phyloP scores from a whole-genome alignment of 768 basidiomycete genomes.

The Termitomyces sp. region DNA sequence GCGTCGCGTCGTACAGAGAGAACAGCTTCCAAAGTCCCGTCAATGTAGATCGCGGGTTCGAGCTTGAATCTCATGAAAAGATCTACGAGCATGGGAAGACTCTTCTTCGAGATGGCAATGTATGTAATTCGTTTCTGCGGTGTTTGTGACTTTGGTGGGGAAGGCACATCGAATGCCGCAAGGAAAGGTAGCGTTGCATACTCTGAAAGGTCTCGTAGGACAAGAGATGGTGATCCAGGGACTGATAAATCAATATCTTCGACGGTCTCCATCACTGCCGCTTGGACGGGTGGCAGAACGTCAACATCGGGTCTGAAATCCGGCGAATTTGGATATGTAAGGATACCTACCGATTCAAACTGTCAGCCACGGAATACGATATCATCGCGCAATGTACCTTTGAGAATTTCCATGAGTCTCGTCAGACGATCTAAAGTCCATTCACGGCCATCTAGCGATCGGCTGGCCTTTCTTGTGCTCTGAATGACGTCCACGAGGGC shows the following conservation, averaged over 20 bases:
- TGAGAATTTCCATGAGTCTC: constrained; percentile 74
- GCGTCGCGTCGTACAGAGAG: constrained; percentile 55
- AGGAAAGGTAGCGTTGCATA: constrained; percentile 86
- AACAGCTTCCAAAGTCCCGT: constrained; percentile 84
- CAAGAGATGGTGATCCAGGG: constrained; percentile 61
- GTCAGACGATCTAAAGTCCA: constrained; percentile 66
- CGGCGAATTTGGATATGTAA: constrained; percentile 78
- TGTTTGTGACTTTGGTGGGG: constrained; percentile 36
- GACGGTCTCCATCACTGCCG: constrained; percentile 70
- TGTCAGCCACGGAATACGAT: not conserved
- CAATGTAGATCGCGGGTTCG: constrained; percentile 59
- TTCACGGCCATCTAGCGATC: constrained; percentile 46
- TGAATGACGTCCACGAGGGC: constrained; percentile 74
- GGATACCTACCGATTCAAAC: constrained; percentile 45
- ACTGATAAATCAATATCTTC: constrained; percentile 62
- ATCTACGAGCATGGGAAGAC: constrained; percentile 82
- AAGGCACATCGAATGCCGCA: constrained; percentile 64
- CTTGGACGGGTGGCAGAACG: constrained; percentile 73
- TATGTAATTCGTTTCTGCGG: constrained; percentile 76
- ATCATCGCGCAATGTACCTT: constrained; percentile 40
- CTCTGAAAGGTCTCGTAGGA: constrained; percentile 83
- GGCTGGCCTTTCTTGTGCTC: constrained; percentile 51
- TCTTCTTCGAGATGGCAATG: constrained; percentile 84
- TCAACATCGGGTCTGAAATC: constrained; percentile 92
- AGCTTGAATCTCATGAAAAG: constrained; percentile 69